phyloP scores from a whole-genome alignment of 73 alveolate genomes.

The Tetrahymena thermophila region DNA sequence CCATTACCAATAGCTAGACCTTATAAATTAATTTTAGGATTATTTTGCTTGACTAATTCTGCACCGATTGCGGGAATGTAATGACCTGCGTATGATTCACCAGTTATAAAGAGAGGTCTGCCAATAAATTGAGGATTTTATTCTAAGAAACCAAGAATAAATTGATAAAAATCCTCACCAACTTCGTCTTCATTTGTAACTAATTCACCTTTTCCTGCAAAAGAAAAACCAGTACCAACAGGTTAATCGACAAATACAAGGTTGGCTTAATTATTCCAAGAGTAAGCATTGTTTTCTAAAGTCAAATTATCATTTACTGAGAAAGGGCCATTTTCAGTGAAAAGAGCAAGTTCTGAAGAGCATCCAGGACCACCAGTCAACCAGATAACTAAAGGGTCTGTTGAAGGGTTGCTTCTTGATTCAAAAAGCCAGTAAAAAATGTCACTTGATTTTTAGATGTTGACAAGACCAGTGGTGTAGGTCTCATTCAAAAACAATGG shows the following conservation, averaged over 20 bases:
- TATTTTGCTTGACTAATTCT: conserved; percentile 35
- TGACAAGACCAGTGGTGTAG: not conserved
- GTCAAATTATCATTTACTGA: not conserved
- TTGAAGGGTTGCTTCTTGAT: not conserved
- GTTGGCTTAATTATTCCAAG: conserved; percentile 64
- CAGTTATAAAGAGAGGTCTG: conserved; percentile 72
- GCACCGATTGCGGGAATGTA: conserved; percentile 78
- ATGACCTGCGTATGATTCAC: conserved; percentile 93
- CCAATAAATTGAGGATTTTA: conserved; percentile 56
- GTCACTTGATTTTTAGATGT: not conserved
- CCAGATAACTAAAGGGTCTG: conserved; percentile 67
- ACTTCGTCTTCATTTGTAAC: conserved; percentile 54
- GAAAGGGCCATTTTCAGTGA: conserved; percentile 79
- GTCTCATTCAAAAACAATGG: not conserved
- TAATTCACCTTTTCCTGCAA: not conserved
- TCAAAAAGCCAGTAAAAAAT: not conserved
- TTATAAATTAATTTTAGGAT: conserved; percentile 54
- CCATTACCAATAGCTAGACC: conserved; percentile 80
- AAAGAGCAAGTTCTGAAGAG: conserved; percentile 70
- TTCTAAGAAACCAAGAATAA: conserved; percentile 66
- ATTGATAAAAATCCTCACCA: conserved; percentile 61
- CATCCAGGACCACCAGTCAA: conserved; percentile 96
- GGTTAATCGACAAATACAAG: conserved; percentile 81
- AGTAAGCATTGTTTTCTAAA: not conserved
- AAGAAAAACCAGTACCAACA: conserved; percentile 67